Evolutionary conservation across 2,329 filamentous ascomycete genomes (phyloP).

Genomic region (Phaeomoniella chlamydospora): DNA sequence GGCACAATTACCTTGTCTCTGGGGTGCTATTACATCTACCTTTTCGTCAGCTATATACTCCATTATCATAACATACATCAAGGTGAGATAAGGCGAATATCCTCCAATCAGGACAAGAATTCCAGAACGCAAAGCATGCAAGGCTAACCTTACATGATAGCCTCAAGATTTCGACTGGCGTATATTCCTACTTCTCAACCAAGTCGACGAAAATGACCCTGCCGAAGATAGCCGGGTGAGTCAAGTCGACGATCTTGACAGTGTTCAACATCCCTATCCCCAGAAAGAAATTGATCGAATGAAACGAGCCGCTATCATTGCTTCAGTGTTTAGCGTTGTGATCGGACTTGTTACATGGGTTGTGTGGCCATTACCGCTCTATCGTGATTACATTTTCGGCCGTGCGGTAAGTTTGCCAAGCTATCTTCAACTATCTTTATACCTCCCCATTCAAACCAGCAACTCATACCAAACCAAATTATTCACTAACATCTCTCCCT

Average conservation of each 20-base stretch:
- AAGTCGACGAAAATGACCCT: slow-evolving; percentile 3
- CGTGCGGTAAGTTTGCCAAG: too few relatives aligned
- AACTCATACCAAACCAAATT: too few relatives aligned
- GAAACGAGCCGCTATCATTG: slow-evolving; percentile 10
- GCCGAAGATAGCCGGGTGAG: background rate
- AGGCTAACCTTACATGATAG: too few relatives aligned
- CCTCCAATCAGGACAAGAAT: too few relatives aligned
- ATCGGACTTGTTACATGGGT: slow-evolving; percentile 10
- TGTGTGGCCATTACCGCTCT: slow-evolving; percentile 10
- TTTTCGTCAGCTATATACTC: background rate
- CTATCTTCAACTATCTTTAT: too few relatives aligned
- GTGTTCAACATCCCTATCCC: slow-evolving; percentile 9
- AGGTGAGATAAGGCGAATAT: too few relatives aligned
- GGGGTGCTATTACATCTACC: slow-evolving; percentile 6
- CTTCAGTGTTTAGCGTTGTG: slow-evolving; percentile 10
- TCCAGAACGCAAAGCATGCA: too few relatives aligned
- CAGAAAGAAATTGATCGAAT: slow-evolving; percentile 7
- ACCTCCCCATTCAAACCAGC: too few relatives aligned
- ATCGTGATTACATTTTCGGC: slow-evolving; percentile 11
- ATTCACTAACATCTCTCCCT: too few relatives aligned
- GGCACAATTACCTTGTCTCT: slow-evolving; percentile 8
- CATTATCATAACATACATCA: slow-evolving; percentile 3
- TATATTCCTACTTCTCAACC: slow-evolving; percentile 4
- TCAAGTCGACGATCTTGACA: slow-evolving; percentile 7
- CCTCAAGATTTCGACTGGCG: slow-evolving; percentile 5